Evolutionary conservation across 331 rosid genomes (phyloP).

Genomic region (Spiraea crenata): DNA sequence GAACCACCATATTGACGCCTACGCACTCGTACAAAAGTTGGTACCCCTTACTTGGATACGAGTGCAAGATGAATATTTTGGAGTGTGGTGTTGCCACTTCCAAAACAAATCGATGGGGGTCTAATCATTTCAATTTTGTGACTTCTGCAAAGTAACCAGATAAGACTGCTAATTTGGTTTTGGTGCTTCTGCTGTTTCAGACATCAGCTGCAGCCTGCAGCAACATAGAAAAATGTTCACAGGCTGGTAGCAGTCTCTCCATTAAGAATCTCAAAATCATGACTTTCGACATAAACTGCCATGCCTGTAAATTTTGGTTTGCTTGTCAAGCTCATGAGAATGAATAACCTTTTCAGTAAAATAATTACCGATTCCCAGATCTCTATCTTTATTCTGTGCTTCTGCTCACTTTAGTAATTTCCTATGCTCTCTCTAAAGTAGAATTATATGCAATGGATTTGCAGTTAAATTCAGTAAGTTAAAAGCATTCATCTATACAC

Average conservation of each 20-base stretch:
- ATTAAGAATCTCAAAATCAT: constrained; percentile 7
- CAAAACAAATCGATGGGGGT: no score
- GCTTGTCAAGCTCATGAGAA: constrained; percentile 2
- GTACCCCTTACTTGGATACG: no score
- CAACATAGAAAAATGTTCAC: not conserved
- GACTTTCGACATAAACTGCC: constrained; percentile 9
- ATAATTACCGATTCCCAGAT: not conserved
- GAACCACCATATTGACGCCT: no score
- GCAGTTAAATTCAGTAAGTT: no score
- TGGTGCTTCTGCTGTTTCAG: not conserved
- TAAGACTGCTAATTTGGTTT: not conserved
- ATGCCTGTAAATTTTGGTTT: constrained; percentile 10
- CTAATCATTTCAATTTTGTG: no score
- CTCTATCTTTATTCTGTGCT: constrained; percentile 7
- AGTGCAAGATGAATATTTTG: no score
- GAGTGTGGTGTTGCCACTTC: no score
- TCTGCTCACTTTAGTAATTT: not conserved
- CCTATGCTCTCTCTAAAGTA: no score
- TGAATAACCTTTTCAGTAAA: not conserved
- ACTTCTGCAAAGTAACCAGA: no score
- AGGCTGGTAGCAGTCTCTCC: not conserved
- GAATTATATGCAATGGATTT: no score
- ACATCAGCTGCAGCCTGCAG: not conserved
- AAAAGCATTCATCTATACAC: no score
- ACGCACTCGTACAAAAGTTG: no score